These are phyloP conservation scores for Hemileccinum rubropunctum DNA, from an alignment of 768 basidiomycete species.

Conservation along the genomic window DNA sequence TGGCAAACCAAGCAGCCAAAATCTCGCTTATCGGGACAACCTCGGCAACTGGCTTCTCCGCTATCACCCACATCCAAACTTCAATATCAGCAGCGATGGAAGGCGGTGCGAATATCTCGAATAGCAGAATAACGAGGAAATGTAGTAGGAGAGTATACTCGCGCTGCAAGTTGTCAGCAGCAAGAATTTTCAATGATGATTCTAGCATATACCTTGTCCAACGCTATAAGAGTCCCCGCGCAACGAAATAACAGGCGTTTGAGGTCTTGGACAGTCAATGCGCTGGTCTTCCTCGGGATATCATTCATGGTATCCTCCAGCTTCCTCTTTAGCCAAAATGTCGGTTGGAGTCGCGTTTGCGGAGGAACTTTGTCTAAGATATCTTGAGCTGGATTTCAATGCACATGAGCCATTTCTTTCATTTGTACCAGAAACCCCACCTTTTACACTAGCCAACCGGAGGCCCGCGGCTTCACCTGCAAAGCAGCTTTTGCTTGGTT, in stretches of 20 bases:
- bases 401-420: background rate
- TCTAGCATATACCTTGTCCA: conserved; percentile 50
- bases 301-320: conserved; percentile 64
- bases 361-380: conserved; percentile 63
- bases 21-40: conserved; percentile 84
- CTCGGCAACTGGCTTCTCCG: conserved; percentile 79
- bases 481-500: conserved; percentile 92
- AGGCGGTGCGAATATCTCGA: conserved; percentile 84
- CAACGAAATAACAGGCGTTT: conserved; percentile 85
- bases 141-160: conserved; percentile 85
- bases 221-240: conserved; percentile 74
- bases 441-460: conserved; percentile 61
- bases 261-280: conserved; percentile 78
- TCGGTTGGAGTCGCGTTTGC: conserved; percentile 56
- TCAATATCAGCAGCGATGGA: conserved; percentile 87
- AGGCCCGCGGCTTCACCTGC: conserved; percentile 84
- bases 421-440: conserved; percentile 34
- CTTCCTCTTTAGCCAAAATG: conserved; percentile 63
- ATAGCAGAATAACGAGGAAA: conserved; percentile 83
- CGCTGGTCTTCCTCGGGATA: conserved; percentile 67
- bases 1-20: conserved; percentile 81
- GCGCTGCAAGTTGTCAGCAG: conserved; percentile 46
- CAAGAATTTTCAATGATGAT: background rate
- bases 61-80: conserved; percentile 95
- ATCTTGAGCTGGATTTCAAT: conserved; percentile 43